These are phyloP conservation scores for Eucalyptus curtisii DNA, from an alignment of 345 rosid genomes.

Conservation along the genomic window DNA sequence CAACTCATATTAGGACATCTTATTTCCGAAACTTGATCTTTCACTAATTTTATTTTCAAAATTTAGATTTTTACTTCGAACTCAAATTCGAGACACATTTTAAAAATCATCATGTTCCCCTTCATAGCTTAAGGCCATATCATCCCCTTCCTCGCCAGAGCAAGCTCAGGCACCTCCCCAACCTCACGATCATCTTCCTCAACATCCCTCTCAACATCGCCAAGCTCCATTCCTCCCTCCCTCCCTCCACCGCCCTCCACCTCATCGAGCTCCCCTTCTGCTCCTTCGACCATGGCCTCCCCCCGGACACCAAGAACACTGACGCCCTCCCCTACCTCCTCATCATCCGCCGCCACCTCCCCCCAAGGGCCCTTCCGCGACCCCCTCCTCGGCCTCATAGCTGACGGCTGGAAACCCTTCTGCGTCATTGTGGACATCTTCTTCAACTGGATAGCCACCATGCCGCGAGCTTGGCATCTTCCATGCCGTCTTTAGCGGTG, in stretches of 20 bases:
- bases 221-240: constrained; percentile 31
- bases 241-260: constrained; percentile 31
- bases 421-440: constrained; percentile 42
- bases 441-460: constrained; percentile 50
- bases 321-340: constrained; percentile 55
- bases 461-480: constrained; percentile 38
- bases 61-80: too few relatives aligned
- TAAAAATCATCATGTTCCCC: constrained; percentile 38
- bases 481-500: constrained; percentile 31
- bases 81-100: too few relatives aligned
- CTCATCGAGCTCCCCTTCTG: constrained; percentile 50
- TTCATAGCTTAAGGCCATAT: constrained; percentile 83
- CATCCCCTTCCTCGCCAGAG: constrained; percentile 52
- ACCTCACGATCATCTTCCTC: constrained; percentile 19
- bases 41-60: too few relatives aligned
- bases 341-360: constrained; percentile 26
- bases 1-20: too few relatives aligned
- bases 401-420: constrained; percentile 6
- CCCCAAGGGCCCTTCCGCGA: constrained; percentile 25
- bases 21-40: too few relatives aligned
- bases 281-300: constrained; percentile 55
- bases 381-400: constrained; percentile 4
- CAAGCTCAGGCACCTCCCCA: not conserved
- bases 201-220: constrained; percentile 48
- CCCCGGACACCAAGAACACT: constrained; percentile 49